Evolutionary conservation across 2,329 filamentous ascomycete genomes (phyloP).

Genomic region (Beauveria pseudobassiana): DNA sequence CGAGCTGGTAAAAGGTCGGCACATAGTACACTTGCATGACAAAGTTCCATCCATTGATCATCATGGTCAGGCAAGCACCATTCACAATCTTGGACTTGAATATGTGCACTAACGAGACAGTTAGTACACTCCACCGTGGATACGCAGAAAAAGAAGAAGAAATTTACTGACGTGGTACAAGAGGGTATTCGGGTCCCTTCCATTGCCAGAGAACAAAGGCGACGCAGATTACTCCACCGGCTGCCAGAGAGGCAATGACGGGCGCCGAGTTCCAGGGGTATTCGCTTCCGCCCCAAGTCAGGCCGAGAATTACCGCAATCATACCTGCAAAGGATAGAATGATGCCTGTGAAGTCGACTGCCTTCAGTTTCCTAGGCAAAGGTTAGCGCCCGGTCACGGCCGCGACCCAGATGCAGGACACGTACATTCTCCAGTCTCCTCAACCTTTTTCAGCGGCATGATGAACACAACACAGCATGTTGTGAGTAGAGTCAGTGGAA

Average conservation of each 20-base stretch:
- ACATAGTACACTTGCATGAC: constrained; percentile 47
- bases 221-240: constrained; percentile 39
- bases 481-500: constrained; percentile 42
- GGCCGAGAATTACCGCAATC: constrained; percentile 37
- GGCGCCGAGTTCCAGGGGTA: constrained; percentile 48
- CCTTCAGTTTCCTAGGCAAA: constrained; percentile 35
- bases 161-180: constrained; percentile 33
- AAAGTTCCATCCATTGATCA: constrained; percentile 53
- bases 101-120: constrained; percentile 35
- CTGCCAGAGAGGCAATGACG: constrained; percentile 45
- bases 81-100: constrained; percentile 47
- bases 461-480: constrained; percentile 42
- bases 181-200: constrained; percentile 39
- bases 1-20: constrained; percentile 39
- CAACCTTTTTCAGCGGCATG: constrained; percentile 48
- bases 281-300: constrained; percentile 54
- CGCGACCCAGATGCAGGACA: neutral
- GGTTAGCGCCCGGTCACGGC: neutral
- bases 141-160: too few relatives aligned
- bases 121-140: constrained; percentile 12
- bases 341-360: constrained; percentile 43
- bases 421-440: constrained; percentile 40
- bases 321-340: constrained; percentile 38
- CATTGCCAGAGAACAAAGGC: constrained; percentile 47
- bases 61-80: constrained; percentile 48